Evolutionary conservation across 2,329 filamentous ascomycete species (phyloP).

Genomic region (Thielaviopsis ethacetica): DNA sequence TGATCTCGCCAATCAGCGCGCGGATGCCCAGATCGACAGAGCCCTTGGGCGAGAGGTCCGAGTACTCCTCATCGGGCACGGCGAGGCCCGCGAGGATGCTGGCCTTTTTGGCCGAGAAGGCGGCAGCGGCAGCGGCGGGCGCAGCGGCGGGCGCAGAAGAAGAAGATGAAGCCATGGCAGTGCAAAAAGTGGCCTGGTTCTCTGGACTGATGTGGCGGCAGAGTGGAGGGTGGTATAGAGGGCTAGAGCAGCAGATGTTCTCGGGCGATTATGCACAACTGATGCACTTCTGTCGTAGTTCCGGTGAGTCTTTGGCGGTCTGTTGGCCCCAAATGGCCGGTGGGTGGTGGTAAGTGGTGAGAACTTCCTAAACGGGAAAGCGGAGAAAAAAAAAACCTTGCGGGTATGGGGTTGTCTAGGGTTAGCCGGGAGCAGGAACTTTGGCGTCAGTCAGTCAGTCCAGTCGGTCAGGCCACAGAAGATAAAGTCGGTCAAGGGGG

Average conservation of each 20-base stretch:
- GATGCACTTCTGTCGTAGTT: neutral
- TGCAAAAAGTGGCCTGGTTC: no score
- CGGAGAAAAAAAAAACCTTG: neutral
- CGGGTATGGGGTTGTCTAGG: no score
- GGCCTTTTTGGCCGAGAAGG: conserved; percentile 47
- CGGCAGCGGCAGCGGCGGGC: conserved; percentile 19
- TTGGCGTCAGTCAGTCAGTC: no score
- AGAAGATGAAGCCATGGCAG: neutral
- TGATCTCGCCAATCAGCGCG: conserved; percentile 63
- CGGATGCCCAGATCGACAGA: conserved; percentile 67
- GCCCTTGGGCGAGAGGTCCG: conserved; percentile 78
- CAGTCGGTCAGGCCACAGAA: no score
- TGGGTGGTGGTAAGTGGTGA: no score
- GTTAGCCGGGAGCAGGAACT: no score
- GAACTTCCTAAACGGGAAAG: neutral
- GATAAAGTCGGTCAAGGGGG: no score
- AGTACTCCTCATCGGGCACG: conserved; percentile 53
- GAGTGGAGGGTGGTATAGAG: no score
- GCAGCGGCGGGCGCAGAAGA: conserved; percentile 14
- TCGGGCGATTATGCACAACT: no score
- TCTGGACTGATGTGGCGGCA: neutral
- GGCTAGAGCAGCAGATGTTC: no score
- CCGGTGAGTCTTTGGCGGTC: no score
- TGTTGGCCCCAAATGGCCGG: neutral
- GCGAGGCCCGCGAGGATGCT: conserved; percentile 57